Evolutionary conservation across 306 rosid genomes (phyloP), one percentile per base, ranked within the genome.

Genomic region (Prunus campanulata): DNA sequence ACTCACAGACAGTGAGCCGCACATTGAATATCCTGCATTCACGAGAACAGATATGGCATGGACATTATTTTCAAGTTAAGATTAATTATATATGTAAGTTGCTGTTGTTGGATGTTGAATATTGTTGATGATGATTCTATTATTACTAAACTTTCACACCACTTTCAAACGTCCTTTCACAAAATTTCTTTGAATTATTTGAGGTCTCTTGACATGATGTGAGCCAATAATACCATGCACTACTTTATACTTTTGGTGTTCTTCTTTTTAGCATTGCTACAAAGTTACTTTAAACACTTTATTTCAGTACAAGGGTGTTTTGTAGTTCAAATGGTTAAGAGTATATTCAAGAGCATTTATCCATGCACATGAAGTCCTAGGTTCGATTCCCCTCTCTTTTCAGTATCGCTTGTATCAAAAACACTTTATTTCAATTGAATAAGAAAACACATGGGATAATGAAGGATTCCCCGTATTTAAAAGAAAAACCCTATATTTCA

Each of bases 301-400:
- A 39, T 39, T 39, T 39, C 9, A 39, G 44, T 6, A 0, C 0
- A 39, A 4, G 2, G 2, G 9, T 25, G 9, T 0, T 39, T 6
- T 1, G 44, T 1, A 39, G 0, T 2, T 7, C 0, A 7, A 39
- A 9, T 39, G 2, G 8, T 35, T 35, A 35, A 35, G 8, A 35
- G 42, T 6, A 5, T 35, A 35, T 35, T 6, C 0, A 39, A 39
- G 2, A 39, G 2, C 9, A 39, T 39, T 39, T 39, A 39, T 8
- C 0, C 0, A 39, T 39, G 9, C 0, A 39, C 0, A 2, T 30
- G 0, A 39, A 39, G 9, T 39, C 0, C 9, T 39, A 39, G 44
- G 1, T 39, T 7, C 0, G 44, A 39, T 39, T 39, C 9, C 2
- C 9, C 2, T 0, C 0, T 39, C 0, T 0, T 0, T 39, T 39